Base-by-base conservation (phyloP, 306 rosid genomes). In the Rosa chinensis region DNA sequence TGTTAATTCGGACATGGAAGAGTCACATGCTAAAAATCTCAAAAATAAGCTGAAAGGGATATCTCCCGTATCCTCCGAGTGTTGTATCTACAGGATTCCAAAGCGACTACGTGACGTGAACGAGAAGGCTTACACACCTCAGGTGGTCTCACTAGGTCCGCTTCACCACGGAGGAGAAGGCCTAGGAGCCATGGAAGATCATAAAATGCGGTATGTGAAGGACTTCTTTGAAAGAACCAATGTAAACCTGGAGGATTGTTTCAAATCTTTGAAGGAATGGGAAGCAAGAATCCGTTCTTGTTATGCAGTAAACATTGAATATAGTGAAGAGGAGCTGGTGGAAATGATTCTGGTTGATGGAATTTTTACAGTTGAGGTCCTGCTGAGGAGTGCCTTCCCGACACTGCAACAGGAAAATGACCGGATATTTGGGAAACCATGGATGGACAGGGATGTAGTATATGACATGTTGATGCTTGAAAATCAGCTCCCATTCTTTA, bases 401-500 rank as follows among this genome's bases (percentile, higher is more conserved):
- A 0, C 14, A 42, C 76, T 69, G 35, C 68, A 79, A 76, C 12
- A 45, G 8, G 58, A 76, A 62, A 67, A 78, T 47, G 89, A 86
- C 32, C 81, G 77, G 48, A 47, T 83, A 1, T 78, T 80, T 39
- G 39, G 61, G 17, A 86, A 77, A 40, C 85, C 86, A 56, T 70
- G 87, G 83, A 42, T 83, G 73, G 37, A 64, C 10, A 50, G 70
- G 47, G 83, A 83, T n/a, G 70, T 86, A 5, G 45, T 28, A 42
- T 59, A 37, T 23, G 89, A 86, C 62, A 61, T 80, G 56, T 11
- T 77, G 42, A 39, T 80, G 56, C 84, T 86, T 55, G 88, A 85
- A 70, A 86, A 86, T 78, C 89, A 86, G 48, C 70, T 86, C 52
- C 89, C 89, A 48, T 78, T 83, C 77, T 78, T 78, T 43, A 75